Base-by-base conservation (phyloP, 805 yeast genomes). In the Starmerella stellata region DNA sequence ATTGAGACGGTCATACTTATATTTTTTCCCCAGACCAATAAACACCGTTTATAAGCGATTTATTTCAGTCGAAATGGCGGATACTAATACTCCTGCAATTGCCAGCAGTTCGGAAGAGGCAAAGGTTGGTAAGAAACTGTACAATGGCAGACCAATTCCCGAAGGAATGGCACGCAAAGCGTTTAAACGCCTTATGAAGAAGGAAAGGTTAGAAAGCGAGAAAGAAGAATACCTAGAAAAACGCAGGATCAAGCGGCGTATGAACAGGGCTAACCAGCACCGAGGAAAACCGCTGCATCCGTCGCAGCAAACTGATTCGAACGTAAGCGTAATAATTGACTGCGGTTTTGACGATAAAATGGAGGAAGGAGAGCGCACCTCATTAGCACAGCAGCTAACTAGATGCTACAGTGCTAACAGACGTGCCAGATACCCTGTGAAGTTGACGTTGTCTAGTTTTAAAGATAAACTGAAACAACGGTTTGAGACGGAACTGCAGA, bases 341-440 rank as follows among this genome's bases (percentile, higher is more conserved):
- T 87, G 98, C 59, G 78, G 69, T 14, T 87, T 87, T 56, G 96
- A 90, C 52, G 90, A 79, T 34, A 53, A 78, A 51, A 90, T 90
- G 98, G 70, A 68, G 28, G 79, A 74, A 16, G 75, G 75, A 44
- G 78, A 74, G 48, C 57, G 64, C 16, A 69, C 69, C 2, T 79
- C 93, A 17, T 58, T 87, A 52, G 70, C 82, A 5, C 69, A 74
- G 37, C 98, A 87, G 59, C 66, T 90, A 36, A 73, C 87, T 3
- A 65, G 95, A 42, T 68, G 81, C 36, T 87, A 87, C 56, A 70
- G 93, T 5, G 77, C 77, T 15, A 81, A 78, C 53, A 69, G 78
- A 48, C 69, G 71, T 37, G 70, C 79, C 15, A 53, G 57, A 34
- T 64, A 67, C 43, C 69, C 67, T 7, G 72, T 81, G 3, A 69